These are phyloP conservation scores for Cucurbita moschata DNA, from an alignment of 306 rosid species.

Conservation along the genomic window DNA sequence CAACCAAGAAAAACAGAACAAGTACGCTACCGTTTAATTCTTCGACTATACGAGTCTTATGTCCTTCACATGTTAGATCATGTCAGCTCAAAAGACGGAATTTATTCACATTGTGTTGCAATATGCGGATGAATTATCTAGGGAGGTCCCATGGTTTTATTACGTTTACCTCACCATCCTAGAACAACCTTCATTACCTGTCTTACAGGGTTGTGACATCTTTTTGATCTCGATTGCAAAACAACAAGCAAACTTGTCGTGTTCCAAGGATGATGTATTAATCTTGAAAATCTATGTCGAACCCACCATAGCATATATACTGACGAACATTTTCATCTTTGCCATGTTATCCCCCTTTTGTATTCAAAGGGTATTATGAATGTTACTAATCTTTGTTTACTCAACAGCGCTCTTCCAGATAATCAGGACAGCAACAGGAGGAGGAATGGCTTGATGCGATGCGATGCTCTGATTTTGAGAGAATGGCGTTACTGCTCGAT, in stretches of 20 bases:
- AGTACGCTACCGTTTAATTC: too few relatives aligned
- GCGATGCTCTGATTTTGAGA: not conserved
- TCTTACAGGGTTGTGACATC: too few relatives aligned
- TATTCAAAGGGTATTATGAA: not conserved
- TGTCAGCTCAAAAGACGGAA: not conserved
- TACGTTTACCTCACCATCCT: not conserved
- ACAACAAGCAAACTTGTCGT: too few relatives aligned
- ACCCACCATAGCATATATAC: too few relatives aligned
- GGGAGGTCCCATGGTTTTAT: not conserved
- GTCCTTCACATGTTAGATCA: not conserved
- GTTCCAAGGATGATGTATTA: too few relatives aligned
- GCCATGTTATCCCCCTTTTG: too few relatives aligned
- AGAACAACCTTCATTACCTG: not conserved
- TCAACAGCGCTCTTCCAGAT: constrained; percentile 84
- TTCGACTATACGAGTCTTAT: not conserved
- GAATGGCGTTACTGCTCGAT: not conserved
- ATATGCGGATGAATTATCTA: not conserved
- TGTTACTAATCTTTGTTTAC: constrained; percentile 7
- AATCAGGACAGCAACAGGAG: constrained; percentile 87
- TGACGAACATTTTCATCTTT: too few relatives aligned
- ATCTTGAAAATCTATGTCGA: too few relatives aligned
- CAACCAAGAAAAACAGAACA: not conserved
- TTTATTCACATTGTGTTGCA: not conserved
- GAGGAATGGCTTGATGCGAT: constrained; percentile 71
- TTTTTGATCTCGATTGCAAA: too few relatives aligned